Base-by-base conservation (phyloP, 2,329 filamentous ascomycete genomes). In the Exophiala oligosperma region DNA sequence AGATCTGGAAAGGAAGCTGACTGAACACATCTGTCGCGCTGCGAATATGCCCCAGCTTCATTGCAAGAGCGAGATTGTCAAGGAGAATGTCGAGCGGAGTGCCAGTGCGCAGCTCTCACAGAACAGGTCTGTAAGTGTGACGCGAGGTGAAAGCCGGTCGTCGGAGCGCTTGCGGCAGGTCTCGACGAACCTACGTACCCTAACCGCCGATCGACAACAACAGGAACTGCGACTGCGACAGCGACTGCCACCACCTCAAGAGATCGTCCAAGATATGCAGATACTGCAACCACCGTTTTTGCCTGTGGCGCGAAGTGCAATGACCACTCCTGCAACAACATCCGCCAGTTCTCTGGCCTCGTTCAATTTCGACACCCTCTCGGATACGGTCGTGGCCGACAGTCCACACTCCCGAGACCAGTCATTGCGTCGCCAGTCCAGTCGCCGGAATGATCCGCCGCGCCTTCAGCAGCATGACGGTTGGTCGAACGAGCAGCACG, bases 11-110 rank as follows among this genome's bases (percentile, higher is more conserved):
- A 38, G 57, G 12, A 57, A 62, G 50, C 63, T 71, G 29, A 61
- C 60, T 35, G 64, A 64, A 14, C 62, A 65, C 26, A 69, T 71
- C 40, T 49, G 57, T 23, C 64, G 61, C 74, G 76, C 52, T 85
- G 83, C 64, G 4, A 46, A 52, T 26, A 43, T 64, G 5, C n/a
- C 40, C 7, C 50, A 46, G n/a, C 56, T 65, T 17, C 64, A 66
- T 47, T 66, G 64, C 50, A 49, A 44, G n/a, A 37, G 51, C 21
- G 52, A 52, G 46, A 23, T 37, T 24, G 23, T n/a, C 23, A 47
- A 48, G 8, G 40, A 55, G 40, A 49, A 48, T 40, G 54, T 26
- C 11, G 32, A 47, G 28, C 17, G 6, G n/a, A 47, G 6, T 5
- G 48, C 26, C 2, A 51, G 9, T 12, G 49, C 56, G 23, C 54